These are phyloP conservation scores for Thielaviopsis ethacetica DNA, from an alignment of 2,329 filamentous ascomycete species.

Conservation along the genomic window DNA sequence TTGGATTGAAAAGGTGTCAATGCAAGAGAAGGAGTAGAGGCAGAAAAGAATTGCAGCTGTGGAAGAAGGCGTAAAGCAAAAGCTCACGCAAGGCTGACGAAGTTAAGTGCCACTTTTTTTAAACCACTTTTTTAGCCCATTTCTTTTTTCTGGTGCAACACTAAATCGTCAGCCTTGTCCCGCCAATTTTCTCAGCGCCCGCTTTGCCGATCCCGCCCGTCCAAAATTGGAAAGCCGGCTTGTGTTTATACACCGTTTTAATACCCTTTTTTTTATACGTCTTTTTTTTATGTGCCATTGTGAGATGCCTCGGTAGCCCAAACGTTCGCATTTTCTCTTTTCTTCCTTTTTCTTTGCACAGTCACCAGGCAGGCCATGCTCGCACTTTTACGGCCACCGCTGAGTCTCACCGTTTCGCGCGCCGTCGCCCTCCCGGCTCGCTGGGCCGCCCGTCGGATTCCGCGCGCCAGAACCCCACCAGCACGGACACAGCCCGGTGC, in stretches of 20 bases:
- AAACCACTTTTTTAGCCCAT: background rate
- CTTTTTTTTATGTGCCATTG: background rate
- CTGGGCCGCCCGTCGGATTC: background rate
- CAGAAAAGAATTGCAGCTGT: background rate
- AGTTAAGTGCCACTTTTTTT: background rate
- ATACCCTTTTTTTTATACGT: too few relatives aligned
- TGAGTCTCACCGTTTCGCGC: background rate
- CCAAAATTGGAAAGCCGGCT: background rate
- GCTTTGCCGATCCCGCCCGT: background rate
- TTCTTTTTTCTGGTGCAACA: slow-evolving; percentile 1
- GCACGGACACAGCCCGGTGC: background rate
- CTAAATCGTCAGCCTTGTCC: slow-evolving; percentile 8
- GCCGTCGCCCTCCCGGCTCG: background rate
- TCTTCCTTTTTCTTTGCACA: background rate
- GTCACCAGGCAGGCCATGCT: background rate
- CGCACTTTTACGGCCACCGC: background rate
- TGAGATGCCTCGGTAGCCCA: background rate
- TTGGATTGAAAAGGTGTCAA: too few relatives aligned
- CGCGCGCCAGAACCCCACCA: background rate
- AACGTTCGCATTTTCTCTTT: background rate
- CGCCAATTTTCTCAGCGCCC: background rate
- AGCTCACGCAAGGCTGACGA: background rate
- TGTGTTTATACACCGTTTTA: too few relatives aligned
- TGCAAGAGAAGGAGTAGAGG: too few relatives aligned
- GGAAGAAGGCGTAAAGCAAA: too few relatives aligned